phyloP scores from a whole-genome alignment of 1,284 basidiomycete species.

The Austroboletus niveus region DNA sequence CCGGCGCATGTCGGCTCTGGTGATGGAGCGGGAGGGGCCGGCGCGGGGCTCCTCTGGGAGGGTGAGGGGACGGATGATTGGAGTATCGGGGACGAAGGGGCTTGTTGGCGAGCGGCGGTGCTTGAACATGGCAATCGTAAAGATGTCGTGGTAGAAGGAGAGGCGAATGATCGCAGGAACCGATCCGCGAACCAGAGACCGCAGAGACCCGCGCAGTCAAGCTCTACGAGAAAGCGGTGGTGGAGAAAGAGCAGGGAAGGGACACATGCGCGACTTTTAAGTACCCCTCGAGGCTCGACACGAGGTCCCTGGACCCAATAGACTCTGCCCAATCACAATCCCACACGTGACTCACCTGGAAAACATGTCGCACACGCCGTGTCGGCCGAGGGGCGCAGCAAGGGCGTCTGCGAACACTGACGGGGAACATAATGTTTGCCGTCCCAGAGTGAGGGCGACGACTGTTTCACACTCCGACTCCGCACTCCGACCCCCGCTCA shows the following conservation, averaged over 20 bases:
- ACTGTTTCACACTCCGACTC: too few relatives aligned
- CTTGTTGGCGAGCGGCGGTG: constrained; percentile 25
- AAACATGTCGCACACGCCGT: neutral
- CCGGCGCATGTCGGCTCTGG: constrained; percentile 17
- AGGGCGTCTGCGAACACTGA: neutral
- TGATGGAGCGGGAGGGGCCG: constrained; percentile 20
- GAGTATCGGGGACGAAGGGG: constrained; percentile 23
- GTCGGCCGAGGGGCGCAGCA: neutral
- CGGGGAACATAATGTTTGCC: neutral
- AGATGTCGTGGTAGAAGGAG: constrained; percentile 19
- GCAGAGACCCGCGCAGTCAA: constrained; percentile 25
- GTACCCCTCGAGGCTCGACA: constrained; percentile 25
- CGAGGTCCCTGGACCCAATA: constrained; percentile 21
- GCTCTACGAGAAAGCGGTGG: constrained; percentile 11
- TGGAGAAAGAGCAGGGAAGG: constrained; percentile 13
- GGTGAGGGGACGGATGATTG: constrained; percentile 32
- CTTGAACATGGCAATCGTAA: constrained; percentile 33
- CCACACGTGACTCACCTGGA: constrained; percentile 12
- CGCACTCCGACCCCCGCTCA: neutral
- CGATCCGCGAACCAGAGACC: constrained; percentile 16
- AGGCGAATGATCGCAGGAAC: constrained; percentile 7
- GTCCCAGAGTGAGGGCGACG: neutral
- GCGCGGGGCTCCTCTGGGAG: constrained; percentile 27
- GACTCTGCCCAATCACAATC: constrained; percentile 18
- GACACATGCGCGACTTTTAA: constrained; percentile 14